Conservation (phyloP, 768 basidiomycete genomes). For the Trametes maxima region DNA sequence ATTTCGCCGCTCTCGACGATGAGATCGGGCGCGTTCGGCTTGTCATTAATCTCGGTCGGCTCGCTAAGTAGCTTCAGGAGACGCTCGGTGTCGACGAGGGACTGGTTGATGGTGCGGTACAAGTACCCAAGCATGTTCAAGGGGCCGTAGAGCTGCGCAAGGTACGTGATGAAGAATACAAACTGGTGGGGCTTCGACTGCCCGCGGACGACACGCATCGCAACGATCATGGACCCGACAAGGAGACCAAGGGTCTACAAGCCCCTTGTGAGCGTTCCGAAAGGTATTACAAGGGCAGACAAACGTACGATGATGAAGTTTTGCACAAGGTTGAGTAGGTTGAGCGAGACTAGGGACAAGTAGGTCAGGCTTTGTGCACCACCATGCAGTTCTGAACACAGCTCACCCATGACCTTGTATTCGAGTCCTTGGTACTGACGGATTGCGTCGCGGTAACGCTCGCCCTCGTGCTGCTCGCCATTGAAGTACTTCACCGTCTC, state of each 20-base stretch:
- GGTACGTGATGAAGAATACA: slow-evolving; percentile 81
- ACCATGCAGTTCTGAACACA: neutral
- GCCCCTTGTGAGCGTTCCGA: neutral
- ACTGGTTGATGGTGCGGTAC: slow-evolving; percentile 75
- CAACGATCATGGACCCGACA: slow-evolving; percentile 80
- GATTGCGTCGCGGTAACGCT: slow-evolving; percentile 72
- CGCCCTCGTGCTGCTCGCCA: slow-evolving; percentile 79
- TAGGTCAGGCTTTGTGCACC: slow-evolving; percentile 1
- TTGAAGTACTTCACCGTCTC: slow-evolving; percentile 90
- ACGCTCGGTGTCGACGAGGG: slow-evolving; percentile 82
- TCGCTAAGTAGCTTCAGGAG: slow-evolving; percentile 81
- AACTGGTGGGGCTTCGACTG: slow-evolving; percentile 59
- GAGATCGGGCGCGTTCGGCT: slow-evolving; percentile 73
- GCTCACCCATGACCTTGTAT: slow-evolving; percentile 71
- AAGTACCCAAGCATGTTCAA: slow-evolving; percentile 78
- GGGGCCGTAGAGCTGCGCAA: slow-evolving; percentile 76
- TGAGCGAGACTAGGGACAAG: slow-evolving; percentile 56
- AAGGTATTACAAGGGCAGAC: neutral
- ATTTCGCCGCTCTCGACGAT: slow-evolving; percentile 75
- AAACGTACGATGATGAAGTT: slow-evolving; percentile 74
- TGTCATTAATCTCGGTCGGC: slow-evolving; percentile 82
- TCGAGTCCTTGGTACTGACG: slow-evolving; percentile 73
- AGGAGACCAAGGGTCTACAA: slow-evolving; percentile 75
- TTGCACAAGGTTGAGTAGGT: slow-evolving; percentile 76
- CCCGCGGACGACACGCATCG: slow-evolving; percentile 61